Evolutionary conservation across 768 basidiomycete genomes (phyloP).

Genomic region (Lactarius sanguifluus): DNA sequence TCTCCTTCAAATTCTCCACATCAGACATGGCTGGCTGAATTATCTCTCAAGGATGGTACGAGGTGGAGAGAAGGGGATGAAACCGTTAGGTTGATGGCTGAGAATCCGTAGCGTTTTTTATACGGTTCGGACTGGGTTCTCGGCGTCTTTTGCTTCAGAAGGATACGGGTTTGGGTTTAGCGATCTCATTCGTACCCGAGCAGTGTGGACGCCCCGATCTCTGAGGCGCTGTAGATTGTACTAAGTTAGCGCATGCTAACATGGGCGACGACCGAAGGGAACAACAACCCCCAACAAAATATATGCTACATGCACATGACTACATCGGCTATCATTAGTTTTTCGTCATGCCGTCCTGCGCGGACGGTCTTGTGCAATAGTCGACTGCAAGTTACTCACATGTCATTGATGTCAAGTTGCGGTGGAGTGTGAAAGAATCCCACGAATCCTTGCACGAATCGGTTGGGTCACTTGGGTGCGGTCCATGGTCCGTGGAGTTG

Average conservation of each 20-base stretch:
- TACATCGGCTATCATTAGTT: not conserved
- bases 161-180: not conserved
- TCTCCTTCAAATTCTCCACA: slow-evolving; percentile 35
- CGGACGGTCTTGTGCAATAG: not conserved
- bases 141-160: not conserved
- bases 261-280: not conserved
- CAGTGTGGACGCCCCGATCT: not conserved
- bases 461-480: not conserved
- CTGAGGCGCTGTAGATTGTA: not conserved
- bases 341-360: not conserved
- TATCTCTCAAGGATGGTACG: not conserved
- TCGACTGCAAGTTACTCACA: not conserved
- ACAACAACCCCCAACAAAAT: not conserved
- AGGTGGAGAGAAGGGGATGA: not conserved
- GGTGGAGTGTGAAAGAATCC: not conserved
- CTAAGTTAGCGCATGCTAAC: not conserved
- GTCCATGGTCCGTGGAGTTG: not conserved
- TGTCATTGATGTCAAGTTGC: not conserved
- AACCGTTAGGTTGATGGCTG: not conserved
- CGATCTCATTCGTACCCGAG: not conserved
- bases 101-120: not conserved
- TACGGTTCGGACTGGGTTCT: not conserved
- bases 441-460: too few relatives aligned
- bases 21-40: slow-evolving; percentile 35
- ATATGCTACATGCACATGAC: not conserved